These are phyloP conservation scores for Panaeolus cyanescens DNA, from an alignment of 768 basidiomycete genomes.

Conservation along the genomic window DNA sequence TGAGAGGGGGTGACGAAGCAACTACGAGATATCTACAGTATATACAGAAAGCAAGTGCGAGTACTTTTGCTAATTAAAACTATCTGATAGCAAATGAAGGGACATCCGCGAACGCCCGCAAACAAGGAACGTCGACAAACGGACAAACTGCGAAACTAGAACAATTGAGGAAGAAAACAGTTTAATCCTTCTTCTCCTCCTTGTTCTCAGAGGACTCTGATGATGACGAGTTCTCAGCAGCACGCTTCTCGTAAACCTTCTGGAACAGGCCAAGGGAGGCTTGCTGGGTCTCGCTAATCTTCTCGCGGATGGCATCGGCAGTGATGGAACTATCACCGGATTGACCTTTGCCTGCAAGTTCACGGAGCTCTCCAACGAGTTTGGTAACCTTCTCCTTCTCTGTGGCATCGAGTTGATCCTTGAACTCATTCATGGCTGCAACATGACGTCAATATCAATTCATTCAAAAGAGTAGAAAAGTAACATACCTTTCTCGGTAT, in stretches of 20 bases:
- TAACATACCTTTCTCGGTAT: slow-evolving; percentile 89
- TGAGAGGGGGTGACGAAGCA: slow-evolving; percentile 23
- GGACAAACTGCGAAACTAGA: slow-evolving; percentile 10
- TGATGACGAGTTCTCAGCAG: slow-evolving; percentile 61
- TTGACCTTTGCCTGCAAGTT: slow-evolving; percentile 88
- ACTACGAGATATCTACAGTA: slow-evolving; percentile 18
- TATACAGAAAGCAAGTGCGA: slow-evolving; percentile 16
- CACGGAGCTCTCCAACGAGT: slow-evolving; percentile 85
- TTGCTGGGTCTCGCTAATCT: slow-evolving; percentile 92
- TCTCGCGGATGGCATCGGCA: slow-evolving; percentile 87
- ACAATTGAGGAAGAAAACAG: slow-evolving; percentile 11
- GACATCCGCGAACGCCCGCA: slow-evolving; percentile 15
- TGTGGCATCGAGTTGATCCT: slow-evolving; percentile 88
- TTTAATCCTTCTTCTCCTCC: slow-evolving; percentile 88
- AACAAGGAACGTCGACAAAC: slow-evolving; percentile 5
- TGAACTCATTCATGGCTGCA: slow-evolving; percentile 93
- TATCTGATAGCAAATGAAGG: slow-evolving; percentile 24
- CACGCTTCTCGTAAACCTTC: slow-evolving; percentile 94
- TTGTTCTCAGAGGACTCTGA: slow-evolving; percentile 50
- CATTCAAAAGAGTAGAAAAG: not conserved
- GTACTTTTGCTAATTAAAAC: slow-evolving; percentile 33
- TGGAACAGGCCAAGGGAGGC: slow-evolving; percentile 97
- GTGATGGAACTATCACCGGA: slow-evolving; percentile 79
- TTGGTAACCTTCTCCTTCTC: slow-evolving; percentile 95
- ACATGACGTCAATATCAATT: slow-evolving; percentile 8